A percentile compares a stretch with the other conserved stretches of the same genome.
Conservation (phyloP, 805 yeast genomes). For the Nakazawaea molendinolei region DNA sequence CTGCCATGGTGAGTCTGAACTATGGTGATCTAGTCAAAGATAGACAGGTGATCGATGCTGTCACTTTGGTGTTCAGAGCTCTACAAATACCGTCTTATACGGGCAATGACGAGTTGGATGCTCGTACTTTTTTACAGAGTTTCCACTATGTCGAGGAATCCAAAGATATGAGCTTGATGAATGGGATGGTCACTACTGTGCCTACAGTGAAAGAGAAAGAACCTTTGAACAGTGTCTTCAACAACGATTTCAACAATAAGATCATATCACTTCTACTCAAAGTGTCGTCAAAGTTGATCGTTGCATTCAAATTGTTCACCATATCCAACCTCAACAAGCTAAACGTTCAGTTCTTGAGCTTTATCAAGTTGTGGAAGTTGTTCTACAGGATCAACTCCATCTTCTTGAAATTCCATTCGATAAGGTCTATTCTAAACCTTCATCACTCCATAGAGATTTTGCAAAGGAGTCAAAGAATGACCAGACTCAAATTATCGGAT, state of each 20-base stretch:
- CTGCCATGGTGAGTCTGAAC: too few species aligned
- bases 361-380: slow-evolving; percentile 3
- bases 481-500: slow-evolving; percentile 1
- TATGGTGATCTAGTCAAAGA: background rate
- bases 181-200: slow-evolving; percentile 2
- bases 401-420: slow-evolving; percentile 6
- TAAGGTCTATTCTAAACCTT: slow-evolving; percentile 4
- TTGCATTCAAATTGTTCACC: slow-evolving; percentile 1
- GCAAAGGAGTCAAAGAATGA: slow-evolving; percentile 1
- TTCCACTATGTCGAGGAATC: slow-evolving; percentile 4
- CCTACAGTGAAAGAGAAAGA: slow-evolving; percentile 7
- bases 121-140: slow-evolving; percentile 5
- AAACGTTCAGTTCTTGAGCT: slow-evolving; percentile 3
- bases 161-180: background rate
- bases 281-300: background rate
- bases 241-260: slow-evolving; percentile 2
- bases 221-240: slow-evolving; percentile 5
- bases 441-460: slow-evolving; percentile 2
- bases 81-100: background rate
- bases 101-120: background rate
- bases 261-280: background rate
- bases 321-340: background rate
- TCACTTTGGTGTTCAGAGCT: background rate
- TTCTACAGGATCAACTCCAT: slow-evolving; percentile 1
- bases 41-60: background rate